A percentile compares a stretch with the other conserved stretches of the same genome.
Evolutionary conservation across 768 basidiomycete genomes (phyloP).

Genomic region (Gloeopeniophorella convolvens): DNA sequence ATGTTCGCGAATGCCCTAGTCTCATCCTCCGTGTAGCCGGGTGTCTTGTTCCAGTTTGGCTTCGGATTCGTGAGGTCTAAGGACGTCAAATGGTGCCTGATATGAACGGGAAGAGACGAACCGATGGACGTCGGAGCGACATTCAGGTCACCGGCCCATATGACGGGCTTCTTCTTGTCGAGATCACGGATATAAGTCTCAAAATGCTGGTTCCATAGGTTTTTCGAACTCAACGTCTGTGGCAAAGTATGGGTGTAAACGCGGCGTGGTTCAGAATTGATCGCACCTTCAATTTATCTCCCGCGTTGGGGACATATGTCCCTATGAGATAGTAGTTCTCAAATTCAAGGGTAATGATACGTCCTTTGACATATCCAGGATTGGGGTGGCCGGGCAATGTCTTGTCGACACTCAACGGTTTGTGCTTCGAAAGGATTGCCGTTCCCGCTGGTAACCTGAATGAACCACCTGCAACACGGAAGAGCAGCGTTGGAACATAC

Average conservation of each 20-base stretch:
- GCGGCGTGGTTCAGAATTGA: neutral
- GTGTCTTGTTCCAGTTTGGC: conserved; percentile 80
- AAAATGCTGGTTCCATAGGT: conserved; percentile 75
- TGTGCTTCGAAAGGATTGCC: conserved; percentile 70
- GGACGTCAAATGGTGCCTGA: neutral
- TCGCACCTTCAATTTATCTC: conserved; percentile 54
- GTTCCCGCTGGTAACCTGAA: conserved; percentile 55
- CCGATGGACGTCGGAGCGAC: conserved; percentile 76
- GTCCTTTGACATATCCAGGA: conserved; percentile 57
- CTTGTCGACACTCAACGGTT: conserved; percentile 59
- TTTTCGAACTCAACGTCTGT: conserved; percentile 71
- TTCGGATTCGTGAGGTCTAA: conserved; percentile 65
- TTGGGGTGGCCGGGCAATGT: conserved; percentile 74
- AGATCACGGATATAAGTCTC: conserved; percentile 63
- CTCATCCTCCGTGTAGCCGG: conserved; percentile 81
- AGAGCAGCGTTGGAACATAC: too few species aligned
- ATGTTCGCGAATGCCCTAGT: conserved; percentile 68
- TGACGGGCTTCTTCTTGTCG: conserved; percentile 74
- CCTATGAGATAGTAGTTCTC: conserved; percentile 60
- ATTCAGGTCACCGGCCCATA: conserved; percentile 87
- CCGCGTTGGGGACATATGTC: conserved; percentile 84
- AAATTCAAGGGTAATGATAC: conserved; percentile 81
- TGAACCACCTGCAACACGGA: neutral
- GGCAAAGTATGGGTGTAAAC: neutral
- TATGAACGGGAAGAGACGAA: conserved; percentile 21